Evolutionary conservation across 1,284 basidiomycete species (phyloP).

Genomic region (Takashimella tepidaria): DNA sequence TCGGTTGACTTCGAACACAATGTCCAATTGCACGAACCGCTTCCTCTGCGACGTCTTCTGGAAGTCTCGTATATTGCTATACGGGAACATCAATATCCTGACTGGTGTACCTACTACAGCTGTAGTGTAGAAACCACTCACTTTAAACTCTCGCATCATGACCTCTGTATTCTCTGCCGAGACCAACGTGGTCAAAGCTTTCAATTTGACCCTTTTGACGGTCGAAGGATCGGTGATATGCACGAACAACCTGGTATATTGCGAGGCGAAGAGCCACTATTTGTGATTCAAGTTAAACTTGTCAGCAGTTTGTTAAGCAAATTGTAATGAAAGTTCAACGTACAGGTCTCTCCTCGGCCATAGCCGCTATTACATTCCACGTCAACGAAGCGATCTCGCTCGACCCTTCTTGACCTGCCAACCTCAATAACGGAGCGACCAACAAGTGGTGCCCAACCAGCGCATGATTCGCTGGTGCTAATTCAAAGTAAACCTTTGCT

Average conservation of each 20-base stretch:
- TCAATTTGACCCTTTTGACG: conserved; percentile 69
- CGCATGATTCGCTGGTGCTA: conserved; percentile 53
- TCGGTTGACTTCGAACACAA: conserved; percentile 63
- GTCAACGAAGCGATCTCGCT: conserved; percentile 67
- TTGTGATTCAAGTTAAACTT: too few species aligned
- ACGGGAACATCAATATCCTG: background rate
- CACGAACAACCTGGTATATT: conserved; percentile 64
- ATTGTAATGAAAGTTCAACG: too few species aligned
- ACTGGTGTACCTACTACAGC: background rate
- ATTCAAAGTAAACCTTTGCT: conserved; percentile 66
- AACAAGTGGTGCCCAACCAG: conserved; percentile 35
- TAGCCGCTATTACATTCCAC: conserved; percentile 62
- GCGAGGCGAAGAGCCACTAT: conserved; percentile 58
- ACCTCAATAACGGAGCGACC: conserved; percentile 36
- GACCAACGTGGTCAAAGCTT: conserved; percentile 61
- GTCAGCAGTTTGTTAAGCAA: conserved; percentile 2
- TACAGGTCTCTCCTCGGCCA: conserved; percentile 61
- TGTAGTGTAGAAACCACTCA: conserved; percentile 44
- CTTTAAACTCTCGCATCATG: conserved; percentile 74
- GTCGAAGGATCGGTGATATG: conserved; percentile 60
- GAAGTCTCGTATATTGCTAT: conserved; percentile 70
- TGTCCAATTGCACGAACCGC: conserved; percentile 72
- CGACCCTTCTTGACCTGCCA: conserved; percentile 47
- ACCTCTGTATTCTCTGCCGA: conserved; percentile 62
- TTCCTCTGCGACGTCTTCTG: conserved; percentile 66